A percentile compares a stretch with the other conserved stretches of the same genome.
Conservation (phyloP, 257 asterid genomes). For the Handroanthus guayacan region DNA sequence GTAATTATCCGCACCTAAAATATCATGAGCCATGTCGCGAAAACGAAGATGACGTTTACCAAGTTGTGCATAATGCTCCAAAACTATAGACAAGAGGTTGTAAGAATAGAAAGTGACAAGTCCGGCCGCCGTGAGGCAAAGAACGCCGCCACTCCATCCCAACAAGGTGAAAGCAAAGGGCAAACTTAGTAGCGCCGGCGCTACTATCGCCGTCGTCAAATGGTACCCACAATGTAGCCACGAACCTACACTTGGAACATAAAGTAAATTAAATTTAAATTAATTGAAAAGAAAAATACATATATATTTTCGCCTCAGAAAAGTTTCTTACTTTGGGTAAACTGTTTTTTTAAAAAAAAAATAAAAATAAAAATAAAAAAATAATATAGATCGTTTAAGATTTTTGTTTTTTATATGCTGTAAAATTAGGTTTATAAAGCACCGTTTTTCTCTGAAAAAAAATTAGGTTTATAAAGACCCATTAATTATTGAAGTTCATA, state of each 20-base stretch:
- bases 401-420: no score
- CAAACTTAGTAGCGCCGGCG: constrained; percentile 71
- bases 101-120: constrained; percentile 69
- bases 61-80: constrained; percentile 69
- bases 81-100: constrained; percentile 56
- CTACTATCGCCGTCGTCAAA: constrained; percentile 70
- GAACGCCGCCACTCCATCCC: constrained; percentile 69
- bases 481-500: no score
- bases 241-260: constrained; percentile 45
- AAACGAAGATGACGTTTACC: constrained; percentile 73
- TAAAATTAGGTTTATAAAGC: no score
- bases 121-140: constrained; percentile 54
- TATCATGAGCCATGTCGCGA: constrained; percentile 77
- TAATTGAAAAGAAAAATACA: no score
- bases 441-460: no score
- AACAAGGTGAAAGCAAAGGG: constrained; percentile 60
- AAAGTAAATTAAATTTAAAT: no score
- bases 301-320: no score
- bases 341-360: no score
- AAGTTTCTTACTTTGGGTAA: no score
- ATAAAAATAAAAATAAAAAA: no score
- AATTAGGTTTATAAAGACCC: no score
- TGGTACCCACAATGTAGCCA: constrained; percentile 84
- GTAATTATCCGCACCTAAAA: constrained; percentile 52
- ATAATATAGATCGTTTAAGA: no score